Conservation (phyloP, 1,284 basidiomycete species). For the Melampsora americana region DNA sequence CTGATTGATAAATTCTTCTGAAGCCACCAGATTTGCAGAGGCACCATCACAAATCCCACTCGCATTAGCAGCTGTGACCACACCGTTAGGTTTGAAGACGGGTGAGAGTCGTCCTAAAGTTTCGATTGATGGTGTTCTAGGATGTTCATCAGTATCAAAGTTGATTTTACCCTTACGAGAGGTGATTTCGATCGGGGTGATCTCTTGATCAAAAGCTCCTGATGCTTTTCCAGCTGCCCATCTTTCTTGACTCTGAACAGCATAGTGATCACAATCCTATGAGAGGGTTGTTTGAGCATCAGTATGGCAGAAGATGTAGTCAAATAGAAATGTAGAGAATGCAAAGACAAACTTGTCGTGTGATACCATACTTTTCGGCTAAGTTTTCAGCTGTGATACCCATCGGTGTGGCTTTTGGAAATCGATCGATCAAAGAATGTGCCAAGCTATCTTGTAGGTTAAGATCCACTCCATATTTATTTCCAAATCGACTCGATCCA, state of each 20-base stretch:
- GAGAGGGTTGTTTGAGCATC: background rate
- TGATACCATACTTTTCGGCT: conserved; percentile 78
- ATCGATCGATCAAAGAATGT: conserved; percentile 59
- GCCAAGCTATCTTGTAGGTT: conserved; percentile 62
- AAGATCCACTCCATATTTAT: conserved; percentile 59
- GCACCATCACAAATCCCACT: conserved; percentile 95
- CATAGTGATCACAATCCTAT: conserved; percentile 65
- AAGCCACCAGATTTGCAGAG: conserved; percentile 90
- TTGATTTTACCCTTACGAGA: conserved; percentile 49
- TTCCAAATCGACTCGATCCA: conserved; percentile 56
- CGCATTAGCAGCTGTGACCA: conserved; percentile 92
- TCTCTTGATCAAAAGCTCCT: conserved; percentile 56
- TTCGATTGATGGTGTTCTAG: conserved; percentile 76
- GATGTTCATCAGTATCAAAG: conserved; percentile 59
- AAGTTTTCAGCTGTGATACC: conserved; percentile 75
- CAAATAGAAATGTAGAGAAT: background rate
- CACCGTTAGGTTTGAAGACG: conserved; percentile 82
- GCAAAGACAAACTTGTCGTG: conserved; percentile 56
- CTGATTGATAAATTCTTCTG: conserved; percentile 58
- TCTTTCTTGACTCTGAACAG: conserved; percentile 54
- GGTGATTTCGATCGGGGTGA: conserved; percentile 53
- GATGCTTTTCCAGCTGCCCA: conserved; percentile 56
- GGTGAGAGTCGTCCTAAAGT: conserved; percentile 81
- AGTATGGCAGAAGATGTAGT: background rate
- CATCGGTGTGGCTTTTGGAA: conserved; percentile 54